Conservation (phyloP, 139 green algal species). For the Chlorella sp. region DNA sequence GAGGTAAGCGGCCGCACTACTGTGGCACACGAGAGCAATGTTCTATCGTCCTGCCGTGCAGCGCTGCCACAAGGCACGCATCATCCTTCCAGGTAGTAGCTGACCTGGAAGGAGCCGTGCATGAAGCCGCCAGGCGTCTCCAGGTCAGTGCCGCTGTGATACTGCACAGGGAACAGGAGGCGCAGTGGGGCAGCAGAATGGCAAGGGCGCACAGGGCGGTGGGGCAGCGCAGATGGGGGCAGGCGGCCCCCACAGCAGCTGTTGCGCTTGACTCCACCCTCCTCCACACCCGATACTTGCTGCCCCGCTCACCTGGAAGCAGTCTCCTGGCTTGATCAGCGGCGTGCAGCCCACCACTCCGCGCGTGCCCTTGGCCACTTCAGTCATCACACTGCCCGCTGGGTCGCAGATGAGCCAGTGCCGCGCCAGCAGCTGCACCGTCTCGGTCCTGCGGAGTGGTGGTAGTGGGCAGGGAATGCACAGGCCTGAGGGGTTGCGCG, state of each 20-base stretch:
- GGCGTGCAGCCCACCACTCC: conserved; percentile 57
- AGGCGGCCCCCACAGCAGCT: no score
- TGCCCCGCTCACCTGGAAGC: conserved; percentile 25
- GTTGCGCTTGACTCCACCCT: no score
- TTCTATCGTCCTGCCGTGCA: no score
- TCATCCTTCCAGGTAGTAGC: conserved; percentile 9
- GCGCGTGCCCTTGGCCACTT: conserved; percentile 37
- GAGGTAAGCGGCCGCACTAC: background rate
- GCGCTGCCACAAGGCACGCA: no score
- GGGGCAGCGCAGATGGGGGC: no score
- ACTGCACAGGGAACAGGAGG: background rate
- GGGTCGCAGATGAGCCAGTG: conserved; percentile 48
- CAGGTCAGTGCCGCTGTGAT: conserved; percentile 41
- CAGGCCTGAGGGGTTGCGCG: no score
- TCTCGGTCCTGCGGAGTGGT: conserved; percentile 29
- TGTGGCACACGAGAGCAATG: no score
- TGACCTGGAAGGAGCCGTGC: conserved; percentile 46
- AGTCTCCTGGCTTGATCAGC: conserved; percentile 50
- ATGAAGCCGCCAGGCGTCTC: conserved; percentile 24
- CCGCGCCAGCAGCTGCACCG: conserved; percentile 48
- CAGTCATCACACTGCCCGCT: conserved; percentile 13
- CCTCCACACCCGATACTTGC: background rate
- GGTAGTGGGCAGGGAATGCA: no score
- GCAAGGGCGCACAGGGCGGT: no score
- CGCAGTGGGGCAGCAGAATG: background rate